Evolutionary conservation across 2,329 filamentous ascomycete genomes (phyloP), one percentile per base, ranked within the genome.

Genomic region (Claviceps capensis): DNA sequence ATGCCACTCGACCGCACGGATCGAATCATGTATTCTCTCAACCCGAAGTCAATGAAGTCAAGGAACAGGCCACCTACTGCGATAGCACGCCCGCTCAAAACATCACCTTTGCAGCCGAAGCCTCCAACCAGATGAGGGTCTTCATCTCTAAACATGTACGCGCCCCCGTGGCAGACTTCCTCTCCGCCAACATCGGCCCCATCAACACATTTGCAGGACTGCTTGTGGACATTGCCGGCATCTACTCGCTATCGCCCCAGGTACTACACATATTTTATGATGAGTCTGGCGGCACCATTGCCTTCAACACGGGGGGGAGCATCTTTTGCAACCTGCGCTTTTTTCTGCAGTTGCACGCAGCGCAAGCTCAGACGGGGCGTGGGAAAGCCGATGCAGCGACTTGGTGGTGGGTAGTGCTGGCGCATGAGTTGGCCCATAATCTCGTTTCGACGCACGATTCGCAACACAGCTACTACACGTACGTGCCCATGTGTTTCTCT

Each of bases 381-480:
- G 78, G 72, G 16, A 81, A 73, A 63, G 74, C 79, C 4, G 85
- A 93, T 55, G 87, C 87, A 2, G 72, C 81, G 53, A 79, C 85
- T 1, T 95, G 90, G 74, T 97, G 91, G 91, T 96, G 86, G 80
- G 86, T 95, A 57, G 89, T 93, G n/a, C 67, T 96, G 55, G 94
- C 89, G 56, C 93, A 98, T 65, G 94, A 98, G 70, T 70, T 98
- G 66, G 90, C 93, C 53, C 93, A 98, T 69, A 98, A 98, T 65
- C 70, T 98, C 51, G 88, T 95, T 8, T 69, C 71, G 40, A 77
- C 81, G 56, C 91, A 97, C 66, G 85, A 84, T 61, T 74, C 85
- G 16, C 78, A 85, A 51, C 88, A 95, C 67, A 86, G 83, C 61
- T 95, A 83, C 63, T 95, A 93, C 63, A 91, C 84, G 70, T 82